Conservation (phyloP, 176 grass and related monocot species). For the Triticum aestivum region IWGSC_CS_RefSeq_v2.1 NC_057806.1:613294133-613294632, state of each 20-base stretch:
- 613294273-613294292: neutral
- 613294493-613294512: neutral
- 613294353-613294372: neutral
- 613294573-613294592: no score
- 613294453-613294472: neutral
- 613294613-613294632: neutral
- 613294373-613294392: neutral
- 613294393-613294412: neutral
- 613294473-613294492: neutral
- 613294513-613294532: neutral
- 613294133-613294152: neutral
- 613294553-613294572: neutral
- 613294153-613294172: neutral
- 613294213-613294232: neutral
- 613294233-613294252: neutral
- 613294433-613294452: neutral
- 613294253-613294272: neutral
- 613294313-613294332: neutral
- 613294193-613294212: neutral
- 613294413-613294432: neutral
- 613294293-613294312: neutral
- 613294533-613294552: neutral
- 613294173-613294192: neutral
- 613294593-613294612: no score
- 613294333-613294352: neutral